These are phyloP conservation scores for Boletus patriciae DNA, from an alignment of 768 basidiomycete genomes.

Conservation along the genomic window DNA sequence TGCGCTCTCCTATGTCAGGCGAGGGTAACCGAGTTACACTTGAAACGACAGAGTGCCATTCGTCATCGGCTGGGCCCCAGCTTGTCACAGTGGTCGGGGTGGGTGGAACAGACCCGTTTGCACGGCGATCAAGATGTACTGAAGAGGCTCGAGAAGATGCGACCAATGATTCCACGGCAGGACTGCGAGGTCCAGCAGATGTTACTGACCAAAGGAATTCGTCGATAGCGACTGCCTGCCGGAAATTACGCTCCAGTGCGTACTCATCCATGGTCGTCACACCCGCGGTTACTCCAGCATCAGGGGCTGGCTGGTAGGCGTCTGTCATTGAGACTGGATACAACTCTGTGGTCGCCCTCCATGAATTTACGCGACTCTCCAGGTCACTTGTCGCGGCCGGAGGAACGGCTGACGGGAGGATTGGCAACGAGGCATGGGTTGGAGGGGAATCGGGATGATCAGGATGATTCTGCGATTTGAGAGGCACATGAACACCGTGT, in stretches of 20 bases:
- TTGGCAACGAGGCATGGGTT: conserved; percentile 51
- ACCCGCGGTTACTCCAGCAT: conserved; percentile 12
- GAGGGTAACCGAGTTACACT: conserved; percentile 45
- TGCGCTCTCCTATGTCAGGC: conserved; percentile 58
- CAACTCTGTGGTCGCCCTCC: conserved; percentile 59
- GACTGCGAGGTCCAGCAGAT: conserved; percentile 56
- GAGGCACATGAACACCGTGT: conserved; percentile 39
- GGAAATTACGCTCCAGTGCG: conserved; percentile 11
- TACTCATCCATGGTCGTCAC: conserved; percentile 26
- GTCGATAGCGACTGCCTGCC: conserved; percentile 41
- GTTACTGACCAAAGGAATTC: conserved; percentile 69
- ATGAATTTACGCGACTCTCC: conserved; percentile 59
- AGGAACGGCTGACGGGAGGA: conserved; percentile 62
- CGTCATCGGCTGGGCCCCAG: conserved; percentile 51
- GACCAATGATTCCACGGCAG: conserved; percentile 40
- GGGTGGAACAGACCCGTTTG: conserved; percentile 53
- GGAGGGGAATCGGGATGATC: conserved; percentile 17
- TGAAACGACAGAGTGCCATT: conserved; percentile 35
- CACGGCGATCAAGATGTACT: conserved; percentile 52
- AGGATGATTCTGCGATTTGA: conserved; percentile 20
- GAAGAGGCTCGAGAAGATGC: conserved; percentile 47
- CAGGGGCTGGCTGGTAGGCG: conserved; percentile 19
- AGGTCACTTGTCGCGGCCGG: conserved; percentile 52
- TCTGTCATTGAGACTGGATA: conserved; percentile 49
- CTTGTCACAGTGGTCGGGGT: conserved; percentile 45